Conservation (phyloP, 495 filamentous ascomycete species). For the Neurospora pannonica region DNA sequence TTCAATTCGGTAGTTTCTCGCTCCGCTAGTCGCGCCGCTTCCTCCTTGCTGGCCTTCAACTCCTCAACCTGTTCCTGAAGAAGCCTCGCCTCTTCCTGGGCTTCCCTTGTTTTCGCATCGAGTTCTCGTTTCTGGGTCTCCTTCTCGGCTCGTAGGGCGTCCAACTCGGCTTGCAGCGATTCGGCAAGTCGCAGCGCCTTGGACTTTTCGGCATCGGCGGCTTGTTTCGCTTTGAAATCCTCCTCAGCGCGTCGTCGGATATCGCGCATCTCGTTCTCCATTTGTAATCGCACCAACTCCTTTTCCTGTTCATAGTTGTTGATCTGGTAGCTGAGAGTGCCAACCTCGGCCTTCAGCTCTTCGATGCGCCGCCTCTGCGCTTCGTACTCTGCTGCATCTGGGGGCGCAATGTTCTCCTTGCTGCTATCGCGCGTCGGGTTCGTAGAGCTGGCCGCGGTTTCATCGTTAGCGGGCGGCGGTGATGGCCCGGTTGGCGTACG, state of each 20-base stretch:
- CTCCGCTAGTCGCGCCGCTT: conserved; percentile 60
- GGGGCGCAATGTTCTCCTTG: conserved; percentile 39
- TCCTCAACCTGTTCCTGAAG: conserved; percentile 76
- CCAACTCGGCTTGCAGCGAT: conserved; percentile 57
- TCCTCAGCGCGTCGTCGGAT: conserved; percentile 65
- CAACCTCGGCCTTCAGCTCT: conserved; percentile 46
- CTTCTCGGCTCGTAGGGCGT: conserved; percentile 44
- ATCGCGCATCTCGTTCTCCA: conserved; percentile 76
- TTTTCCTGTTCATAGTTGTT: conserved; percentile 76
- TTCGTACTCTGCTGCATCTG: conserved; percentile 42
- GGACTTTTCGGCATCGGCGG: conserved; percentile 57
- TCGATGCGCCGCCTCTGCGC: conserved; percentile 39
- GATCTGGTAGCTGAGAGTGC: conserved; percentile 43
- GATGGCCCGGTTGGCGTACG: conserved; percentile 21
- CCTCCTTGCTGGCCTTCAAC: conserved; percentile 55
- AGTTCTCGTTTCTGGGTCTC: conserved; percentile 51
- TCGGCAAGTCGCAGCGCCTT: conserved; percentile 65
- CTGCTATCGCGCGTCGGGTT: conserved; percentile 31
- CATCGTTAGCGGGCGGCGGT: conserved; percentile 22
- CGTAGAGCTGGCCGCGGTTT: conserved; percentile 3
- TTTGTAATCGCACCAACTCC: conserved; percentile 62
- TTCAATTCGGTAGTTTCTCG: conserved; percentile 63
- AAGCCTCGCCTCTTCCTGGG: conserved; percentile 61
- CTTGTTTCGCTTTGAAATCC: conserved; percentile 75
- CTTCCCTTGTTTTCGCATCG: conserved; percentile 60